Evolutionary conservation across 495 filamentous ascomycete genomes (phyloP), one percentile per base, ranked within the genome.

Genomic region (Daldinia grandis): DNA sequence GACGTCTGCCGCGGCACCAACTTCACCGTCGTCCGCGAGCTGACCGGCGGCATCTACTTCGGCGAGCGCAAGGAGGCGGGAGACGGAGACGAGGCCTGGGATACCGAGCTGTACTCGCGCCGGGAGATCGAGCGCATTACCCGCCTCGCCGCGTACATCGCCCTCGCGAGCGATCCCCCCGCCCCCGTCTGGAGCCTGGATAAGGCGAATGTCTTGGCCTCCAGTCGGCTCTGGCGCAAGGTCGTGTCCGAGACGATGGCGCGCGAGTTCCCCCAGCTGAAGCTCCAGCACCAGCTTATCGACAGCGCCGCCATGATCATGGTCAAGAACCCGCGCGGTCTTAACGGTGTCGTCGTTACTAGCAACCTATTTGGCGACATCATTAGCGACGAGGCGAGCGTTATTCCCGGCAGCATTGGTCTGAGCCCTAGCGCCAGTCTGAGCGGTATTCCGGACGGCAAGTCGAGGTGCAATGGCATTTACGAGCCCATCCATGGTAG

Each of bases 291-390:
- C 80, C 95, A 99, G 76, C 85, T 99, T 40, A 98, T 99, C 76
- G 95, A 99, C 82, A 92, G 88, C 61, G 95, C 94, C 19, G 95
- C 95, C 58, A 98, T 99, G 95, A 79, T 98, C 69, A 94, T 98
- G 93, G 87, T 99, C 58, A 97, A 97, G 89, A 92, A 94, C 77
- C 95, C 95, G 24, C 84, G 92, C 24, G 88, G 91, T 57, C 84
- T 99, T 53, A 98, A 98, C 78, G 95, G 95, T 56, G 89, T 99
- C 21, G 87, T 99, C 47, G 89, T 99, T 38, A 97, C 94, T 6
- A 95, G 91, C 82, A 98, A 99, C 80, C 76, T 99, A 68, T 97
- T 97, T 77, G 95, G 95, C 66, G 95, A 99, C 80, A 99, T 99
- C 77, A 94, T 99, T 75, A 91, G 86, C 74, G 95, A 99, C 76